phyloP scores from a whole-genome alignment of 192 early-diverging fungal genomes.

The Coemansia sp. region DNA sequence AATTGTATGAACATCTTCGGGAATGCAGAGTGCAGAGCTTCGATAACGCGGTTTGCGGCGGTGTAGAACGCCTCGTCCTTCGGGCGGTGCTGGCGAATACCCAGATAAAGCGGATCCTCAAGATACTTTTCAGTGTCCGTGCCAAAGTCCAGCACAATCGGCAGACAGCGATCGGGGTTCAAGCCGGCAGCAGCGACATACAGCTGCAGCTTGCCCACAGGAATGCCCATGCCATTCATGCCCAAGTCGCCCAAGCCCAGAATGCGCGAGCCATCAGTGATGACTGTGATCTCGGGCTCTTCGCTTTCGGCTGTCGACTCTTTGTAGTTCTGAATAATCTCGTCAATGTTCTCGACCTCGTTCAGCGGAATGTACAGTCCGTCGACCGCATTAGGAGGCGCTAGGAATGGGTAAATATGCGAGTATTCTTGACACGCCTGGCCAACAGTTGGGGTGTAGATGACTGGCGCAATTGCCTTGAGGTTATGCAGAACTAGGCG shows the following conservation, averaged over 20 bases:
- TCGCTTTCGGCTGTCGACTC: constrained; percentile 58
- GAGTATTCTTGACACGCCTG: constrained; percentile 83
- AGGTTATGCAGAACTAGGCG: constrained; percentile 72
- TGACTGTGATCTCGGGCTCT: constrained; percentile 82
- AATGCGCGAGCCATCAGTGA: constrained; percentile 91
- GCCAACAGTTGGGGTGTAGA: constrained; percentile 81
- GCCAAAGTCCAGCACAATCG: constrained; percentile 89
- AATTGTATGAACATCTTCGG: constrained; percentile 91
- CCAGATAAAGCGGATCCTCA: constrained; percentile 86
- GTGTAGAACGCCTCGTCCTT: constrained; percentile 65
- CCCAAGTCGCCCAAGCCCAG: constrained; percentile 92
- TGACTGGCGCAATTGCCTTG: constrained; percentile 71
- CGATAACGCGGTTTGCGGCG: constrained; percentile 76
- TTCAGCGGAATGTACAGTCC: constrained; percentile 83
- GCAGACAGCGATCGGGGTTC: constrained; percentile 79
- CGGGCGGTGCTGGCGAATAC: constrained; percentile 67
- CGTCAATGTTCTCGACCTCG: constrained; percentile 69
- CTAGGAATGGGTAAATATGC: constrained; percentile 79
- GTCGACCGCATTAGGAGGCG: constrained; percentile 68
- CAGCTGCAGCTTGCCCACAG: constrained; percentile 90
- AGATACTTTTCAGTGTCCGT: constrained; percentile 79
- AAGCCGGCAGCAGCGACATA: constrained; percentile 84
- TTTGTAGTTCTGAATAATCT: constrained; percentile 77
- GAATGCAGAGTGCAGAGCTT: constrained; percentile 66
- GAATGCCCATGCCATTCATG: constrained; percentile 93